Base-by-base conservation (phyloP, 352 stramenopile genomes). In the Halophytophthora batemanensis region DNA sequence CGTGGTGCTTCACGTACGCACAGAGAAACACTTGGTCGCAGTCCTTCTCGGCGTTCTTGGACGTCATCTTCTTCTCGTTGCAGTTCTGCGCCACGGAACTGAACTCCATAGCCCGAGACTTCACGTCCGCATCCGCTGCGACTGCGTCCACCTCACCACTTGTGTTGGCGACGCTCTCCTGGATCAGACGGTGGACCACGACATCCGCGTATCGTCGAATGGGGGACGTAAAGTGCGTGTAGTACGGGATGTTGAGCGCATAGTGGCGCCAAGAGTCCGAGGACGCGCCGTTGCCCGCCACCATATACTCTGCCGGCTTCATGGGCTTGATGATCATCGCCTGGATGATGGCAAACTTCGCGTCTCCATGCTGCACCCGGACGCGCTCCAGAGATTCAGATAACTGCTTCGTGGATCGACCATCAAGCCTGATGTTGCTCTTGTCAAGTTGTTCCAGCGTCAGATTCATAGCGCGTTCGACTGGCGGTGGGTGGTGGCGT, bases 181-280 rank as follows among this genome's bases (percentile, higher is more conserved):
- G 70, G 28, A 93, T 54, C 18, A 90, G 37, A 1, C 79, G 75
- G 31, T 93, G 82, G 13, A 93, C 82, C n/a, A 87, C 74, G 34
- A 93, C 77, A 28, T 93, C 85, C 0, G 85, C 81, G 61, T 98
- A 99, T 42, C 95, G 77, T 36, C 96, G 79, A 75, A 99, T 99
- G 1, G 96, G 96, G 17, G 81, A 97, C n/a, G 96, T 99, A 55
- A 99, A 99, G 61, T 99, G 96, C 21, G 96, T 98, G 61, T 99
- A 99, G 72, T 98, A 98, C 8, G 93, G 94, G 52, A 98, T 98
- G 55, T 98, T 97, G 23, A 99, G 67, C 7, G 93, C 97, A 61
- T 98, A 99, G 71, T 99, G 96, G 12, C 82, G 66, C 90, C 93
- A 98, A 7, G 82, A 77, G 15, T 80, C 72, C 0, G 73, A 56